Conservation (phyloP, 192 early-diverging fungal species). For the Coemansia asiatica region DNA sequence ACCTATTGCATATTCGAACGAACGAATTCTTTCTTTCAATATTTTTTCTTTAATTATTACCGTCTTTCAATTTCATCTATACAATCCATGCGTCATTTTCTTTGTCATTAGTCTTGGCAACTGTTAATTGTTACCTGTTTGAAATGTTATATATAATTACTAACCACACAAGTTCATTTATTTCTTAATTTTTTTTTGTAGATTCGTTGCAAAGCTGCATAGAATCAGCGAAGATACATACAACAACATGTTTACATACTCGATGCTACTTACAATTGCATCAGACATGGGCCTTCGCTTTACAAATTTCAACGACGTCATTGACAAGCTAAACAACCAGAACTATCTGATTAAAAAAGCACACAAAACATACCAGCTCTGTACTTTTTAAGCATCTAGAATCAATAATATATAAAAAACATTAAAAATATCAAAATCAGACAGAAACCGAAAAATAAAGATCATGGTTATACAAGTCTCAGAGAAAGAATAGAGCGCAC, state of each 20-base stretch:
- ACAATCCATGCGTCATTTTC: not conserved
- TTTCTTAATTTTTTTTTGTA: constrained; percentile 11
- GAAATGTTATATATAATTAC: no score
- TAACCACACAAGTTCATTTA: not conserved
- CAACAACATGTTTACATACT: constrained; percentile 67
- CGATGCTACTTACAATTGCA: constrained; percentile 63
- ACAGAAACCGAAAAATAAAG: no score
- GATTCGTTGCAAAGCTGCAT: constrained; percentile 62
- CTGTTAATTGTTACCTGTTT: no score
- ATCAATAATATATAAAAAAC: not conserved
- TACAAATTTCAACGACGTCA: constrained; percentile 63
- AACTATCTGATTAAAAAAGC: constrained; percentile 73
- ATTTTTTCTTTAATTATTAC: not conserved
- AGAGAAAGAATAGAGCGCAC: constrained; percentile 60
- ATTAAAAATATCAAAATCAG: constrained; percentile 3
- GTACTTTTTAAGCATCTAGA: constrained; percentile 26
- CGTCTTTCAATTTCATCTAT: constrained; percentile 1
- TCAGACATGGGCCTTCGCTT: constrained; percentile 57
- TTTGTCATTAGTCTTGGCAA: not conserved
- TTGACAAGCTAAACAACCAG: constrained; percentile 74
- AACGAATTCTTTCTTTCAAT: no score
- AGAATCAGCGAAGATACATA: constrained; percentile 58
- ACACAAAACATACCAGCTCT: constrained; percentile 62
- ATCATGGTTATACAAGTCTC: constrained; percentile 40
- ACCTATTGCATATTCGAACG: no score